Conservation (phyloP, 2,329 filamentous ascomycete genomes). For the Cercospora janseana region DNA sequence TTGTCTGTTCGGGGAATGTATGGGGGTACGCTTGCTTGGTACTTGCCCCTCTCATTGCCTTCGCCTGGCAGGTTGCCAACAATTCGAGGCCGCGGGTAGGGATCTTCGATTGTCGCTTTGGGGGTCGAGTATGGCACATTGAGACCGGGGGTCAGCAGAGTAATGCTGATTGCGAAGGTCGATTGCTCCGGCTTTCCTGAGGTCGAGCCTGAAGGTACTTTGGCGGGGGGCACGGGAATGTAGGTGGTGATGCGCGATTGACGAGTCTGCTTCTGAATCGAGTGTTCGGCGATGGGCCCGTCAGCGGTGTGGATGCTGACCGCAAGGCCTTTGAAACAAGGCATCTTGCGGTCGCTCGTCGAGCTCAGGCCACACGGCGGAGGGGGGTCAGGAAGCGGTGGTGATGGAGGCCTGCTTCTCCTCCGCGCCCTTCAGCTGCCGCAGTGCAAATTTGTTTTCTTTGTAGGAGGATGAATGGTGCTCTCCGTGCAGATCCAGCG, state of each 20-base stretch:
- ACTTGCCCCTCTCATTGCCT: constrained; percentile 52
- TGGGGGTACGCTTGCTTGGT: constrained; percentile 64
- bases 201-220: constrained; percentile 60
- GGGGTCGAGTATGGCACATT: constrained; percentile 91
- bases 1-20: constrained; percentile 92
- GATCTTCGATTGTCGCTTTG: constrained; percentile 72
- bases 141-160: constrained; percentile 81
- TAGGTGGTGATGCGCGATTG: constrained; percentile 93
- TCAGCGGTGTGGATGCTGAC: constrained; percentile 88
- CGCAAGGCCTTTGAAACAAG: constrained; percentile 98
- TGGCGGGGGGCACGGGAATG: constrained; percentile 89
- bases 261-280: constrained; percentile 89
- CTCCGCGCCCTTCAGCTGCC: constrained; percentile 1
- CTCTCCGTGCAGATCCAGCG: not conserved
- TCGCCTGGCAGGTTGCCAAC: constrained; percentile 68
- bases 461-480: not conserved
- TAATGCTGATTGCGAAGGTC: constrained; percentile 97
- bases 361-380: constrained; percentile 11
- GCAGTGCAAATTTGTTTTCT: not conserved
- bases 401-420: constrained; percentile 3
- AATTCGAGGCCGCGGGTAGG: constrained; percentile 75
- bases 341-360: constrained; percentile 56
- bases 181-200: constrained; percentile 79
- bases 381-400: not conserved
- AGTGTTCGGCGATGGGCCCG: constrained; percentile 83